A percentile compares a stretch with the other conserved stretches of the same genome.
phyloP scores from a whole-genome alignment of 2,329 filamentous ascomycete genomes.

The Bipolaris zeicola region DNA sequence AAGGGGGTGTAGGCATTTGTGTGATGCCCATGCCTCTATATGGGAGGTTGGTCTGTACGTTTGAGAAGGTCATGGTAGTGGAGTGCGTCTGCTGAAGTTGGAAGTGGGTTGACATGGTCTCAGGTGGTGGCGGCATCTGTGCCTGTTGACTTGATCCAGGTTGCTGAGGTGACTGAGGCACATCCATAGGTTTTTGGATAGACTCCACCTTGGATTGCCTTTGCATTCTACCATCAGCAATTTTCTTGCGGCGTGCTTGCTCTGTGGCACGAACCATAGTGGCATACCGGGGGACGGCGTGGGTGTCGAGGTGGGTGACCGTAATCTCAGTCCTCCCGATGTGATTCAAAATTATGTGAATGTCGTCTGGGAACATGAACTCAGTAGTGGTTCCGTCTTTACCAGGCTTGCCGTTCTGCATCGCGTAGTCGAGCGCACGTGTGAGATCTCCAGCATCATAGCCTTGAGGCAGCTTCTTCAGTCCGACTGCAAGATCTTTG shows the following conservation, averaged over 20 bases:
- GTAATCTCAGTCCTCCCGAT: constrained; percentile 12
- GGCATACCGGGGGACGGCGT: constrained; percentile 5
- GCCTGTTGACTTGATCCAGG: neutral
- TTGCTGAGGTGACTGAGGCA: neutral
- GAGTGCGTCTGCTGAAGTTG: neutral
- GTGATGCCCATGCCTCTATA: neutral
- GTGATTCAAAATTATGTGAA: constrained; percentile 20
- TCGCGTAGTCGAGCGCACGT: constrained; percentile 25
- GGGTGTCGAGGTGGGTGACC: neutral
- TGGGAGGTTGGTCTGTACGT: too few species aligned
- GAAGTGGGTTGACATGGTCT: neutral
- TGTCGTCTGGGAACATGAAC: constrained; percentile 28
- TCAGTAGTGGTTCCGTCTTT: constrained; percentile 1
- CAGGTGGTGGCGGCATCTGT: too few species aligned
- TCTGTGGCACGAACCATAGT: neutral
- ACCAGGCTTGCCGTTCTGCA: constrained; percentile 11
- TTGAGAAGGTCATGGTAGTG: neutral
- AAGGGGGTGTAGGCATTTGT: neutral
- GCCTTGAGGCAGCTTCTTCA: constrained; percentile 30
- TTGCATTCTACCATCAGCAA: neutral
- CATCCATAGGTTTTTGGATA: neutral
- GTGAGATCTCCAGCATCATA: constrained; percentile 34
- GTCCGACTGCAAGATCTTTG: constrained; percentile 20
- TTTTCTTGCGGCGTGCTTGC: neutral
- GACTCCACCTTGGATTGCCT: neutral